Base-by-base conservation (phyloP, 352 stramenopile species). In the Lagenidium sp. region DNA sequence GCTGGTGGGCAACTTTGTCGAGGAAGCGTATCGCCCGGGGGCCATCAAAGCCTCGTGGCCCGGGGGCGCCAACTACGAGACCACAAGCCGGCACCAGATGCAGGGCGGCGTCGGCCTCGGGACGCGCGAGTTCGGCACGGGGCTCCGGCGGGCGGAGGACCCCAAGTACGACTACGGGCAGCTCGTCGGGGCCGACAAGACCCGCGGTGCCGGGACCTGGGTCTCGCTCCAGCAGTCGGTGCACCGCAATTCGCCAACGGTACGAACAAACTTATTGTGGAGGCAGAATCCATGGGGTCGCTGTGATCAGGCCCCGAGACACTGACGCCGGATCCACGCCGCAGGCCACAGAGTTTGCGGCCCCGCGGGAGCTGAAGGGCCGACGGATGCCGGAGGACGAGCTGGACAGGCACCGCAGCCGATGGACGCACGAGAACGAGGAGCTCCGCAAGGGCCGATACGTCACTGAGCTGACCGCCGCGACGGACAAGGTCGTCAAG, bases 1-100 rank as follows among this genome's bases (percentile, higher is more conserved):
- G 23, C 60, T 90, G 4, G 61, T 90, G 18, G 75, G 78, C 42
- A 90, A 90, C 46, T 90, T 87, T 31, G 78, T 90, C 19, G 78
- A 90, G 41, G 78, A 90, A 43, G 52, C 77, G 21, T 86, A 84
- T 30, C 73, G 71, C 0, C 77, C 77, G 0, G 65, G 61, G 10
- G 71, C 71, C 3, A 55, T 74, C 28, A 66, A 60, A 30, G 44
- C 63, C 19, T 41, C 52, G 6, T 65, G 67, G 50, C 42, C 68
- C 46, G 68, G 68, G 35, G 71, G 63, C 18, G 51, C 43, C 36
- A 68, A 55, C 43, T 89, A 71, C 41, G 70, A 74, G 44, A 82
- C 56, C 35, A 86, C 57, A 39, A 73, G 66, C 12, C 57, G 59
- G 31, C 38, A 56, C 28, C 74, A 85, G 53, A 83, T 85, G 77